phyloP scores from a whole-genome alignment of 2,329 filamentous ascomycete species.

The Pseudocercospora musae region DNA sequence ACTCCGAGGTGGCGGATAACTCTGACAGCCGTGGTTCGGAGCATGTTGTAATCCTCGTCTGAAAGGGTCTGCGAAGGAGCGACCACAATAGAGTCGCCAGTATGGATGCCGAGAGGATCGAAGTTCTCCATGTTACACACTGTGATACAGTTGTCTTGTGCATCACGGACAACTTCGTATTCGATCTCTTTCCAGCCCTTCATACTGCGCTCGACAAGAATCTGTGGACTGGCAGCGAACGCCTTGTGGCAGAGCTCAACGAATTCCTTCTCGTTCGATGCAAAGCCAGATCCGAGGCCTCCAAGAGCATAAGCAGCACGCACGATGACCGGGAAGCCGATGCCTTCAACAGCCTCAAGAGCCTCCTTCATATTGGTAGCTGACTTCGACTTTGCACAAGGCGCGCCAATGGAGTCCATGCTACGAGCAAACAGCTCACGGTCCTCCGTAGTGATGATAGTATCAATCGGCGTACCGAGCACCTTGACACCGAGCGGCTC shows the following conservation, averaged over 20 bases:
- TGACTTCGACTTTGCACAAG: slow-evolving; percentile 95
- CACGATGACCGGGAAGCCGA: slow-evolving; percentile 95
- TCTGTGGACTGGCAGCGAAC: slow-evolving; percentile 90
- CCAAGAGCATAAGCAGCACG: slow-evolving; percentile 94
- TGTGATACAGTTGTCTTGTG: slow-evolving; percentile 96
- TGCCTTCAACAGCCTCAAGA: slow-evolving; percentile 79
- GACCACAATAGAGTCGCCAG: slow-evolving; percentile 96
- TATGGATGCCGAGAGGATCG: slow-evolving; percentile 95
- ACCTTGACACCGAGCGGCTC: slow-evolving; percentile 89
- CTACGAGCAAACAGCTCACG: slow-evolving; percentile 94
- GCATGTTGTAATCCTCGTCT: slow-evolving; percentile 98
- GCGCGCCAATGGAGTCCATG: slow-evolving; percentile 98
- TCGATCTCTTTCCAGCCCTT: slow-evolving; percentile 99
- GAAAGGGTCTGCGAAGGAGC: slow-evolving; percentile 95
- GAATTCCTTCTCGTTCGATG: slow-evolving; percentile 79
- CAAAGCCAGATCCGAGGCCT: slow-evolving; percentile 92
- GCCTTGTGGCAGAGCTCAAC: slow-evolving; percentile 89
- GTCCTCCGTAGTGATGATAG: slow-evolving; percentile 97
- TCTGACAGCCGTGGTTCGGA: slow-evolving; percentile 93
- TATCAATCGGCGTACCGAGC: slow-evolving; percentile 92
- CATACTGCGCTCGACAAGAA: slow-evolving; percentile 97
- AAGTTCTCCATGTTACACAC: slow-evolving; percentile 99
- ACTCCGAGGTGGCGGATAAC: slow-evolving; percentile 96
- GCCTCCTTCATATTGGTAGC: slow-evolving; percentile 87
- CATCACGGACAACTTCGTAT: slow-evolving; percentile 96